A percentile compares a stretch with the other conserved stretches of the same genome.
Conservation (phyloP, 768 basidiomycete genomes). For the Leucocoprinus birnbaumii region DNA sequence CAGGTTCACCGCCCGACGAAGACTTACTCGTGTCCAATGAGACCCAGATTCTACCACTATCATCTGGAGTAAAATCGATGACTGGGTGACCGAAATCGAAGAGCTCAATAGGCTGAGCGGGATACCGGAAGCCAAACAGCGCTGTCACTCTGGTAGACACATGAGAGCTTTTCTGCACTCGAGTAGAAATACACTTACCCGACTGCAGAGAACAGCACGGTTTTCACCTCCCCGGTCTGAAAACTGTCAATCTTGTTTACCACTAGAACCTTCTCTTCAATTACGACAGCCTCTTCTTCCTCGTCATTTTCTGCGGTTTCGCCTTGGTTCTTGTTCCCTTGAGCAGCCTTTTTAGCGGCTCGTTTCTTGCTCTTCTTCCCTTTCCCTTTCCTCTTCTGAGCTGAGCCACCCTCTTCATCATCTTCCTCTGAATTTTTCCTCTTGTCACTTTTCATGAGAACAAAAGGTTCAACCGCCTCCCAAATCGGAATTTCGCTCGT, state of each 20-base stretch:
- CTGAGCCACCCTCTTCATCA: slow-evolving; percentile 18
- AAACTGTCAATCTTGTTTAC: slow-evolving; percentile 54
- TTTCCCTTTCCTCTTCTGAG: slow-evolving; percentile 17
- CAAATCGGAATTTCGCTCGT: slow-evolving; percentile 51
- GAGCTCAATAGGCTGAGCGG: slow-evolving; percentile 24
- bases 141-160: slow-evolving; percentile 56
- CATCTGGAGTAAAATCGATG: slow-evolving; percentile 44
- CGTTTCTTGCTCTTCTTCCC: slow-evolving; percentile 21
- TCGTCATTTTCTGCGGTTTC: slow-evolving; percentile 11
- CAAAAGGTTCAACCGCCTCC: slow-evolving; percentile 44
- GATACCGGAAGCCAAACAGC: slow-evolving; percentile 46
- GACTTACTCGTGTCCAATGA: slow-evolving; percentile 4
- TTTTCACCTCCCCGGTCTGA: slow-evolving; percentile 27
- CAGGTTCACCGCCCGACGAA: background rate
- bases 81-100: slow-evolving; percentile 59
- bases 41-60: slow-evolving; percentile 1
- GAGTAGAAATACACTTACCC: slow-evolving; percentile 48
- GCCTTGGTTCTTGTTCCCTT: slow-evolving; percentile 16
- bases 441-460: slow-evolving; percentile 33
- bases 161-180: slow-evolving; percentile 1
- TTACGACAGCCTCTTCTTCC: background rate
- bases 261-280: slow-evolving; percentile 43
- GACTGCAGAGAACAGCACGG: slow-evolving; percentile 65
- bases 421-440: slow-evolving; percentile 29
- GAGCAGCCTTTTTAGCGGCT: slow-evolving; percentile 19